phyloP scores from a whole-genome alignment of 176 grass and related monocot species.

The Avena sativa region DNA sequence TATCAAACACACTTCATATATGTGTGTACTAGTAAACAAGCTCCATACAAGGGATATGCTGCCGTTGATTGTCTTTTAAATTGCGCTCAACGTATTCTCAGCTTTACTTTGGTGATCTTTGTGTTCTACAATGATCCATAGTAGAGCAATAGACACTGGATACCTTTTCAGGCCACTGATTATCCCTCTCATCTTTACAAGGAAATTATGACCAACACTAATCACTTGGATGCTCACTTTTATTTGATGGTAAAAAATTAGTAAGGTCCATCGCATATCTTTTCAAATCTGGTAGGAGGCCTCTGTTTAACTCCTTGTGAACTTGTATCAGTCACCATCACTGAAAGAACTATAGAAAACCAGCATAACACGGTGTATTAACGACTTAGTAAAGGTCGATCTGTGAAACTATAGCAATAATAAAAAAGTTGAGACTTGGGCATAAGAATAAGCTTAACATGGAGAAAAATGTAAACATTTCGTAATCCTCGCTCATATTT shows the following conservation, averaged over 20 bases:
- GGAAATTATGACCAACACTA: too few relatives aligned
- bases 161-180: too few relatives aligned
- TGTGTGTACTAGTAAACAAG: too few relatives aligned
- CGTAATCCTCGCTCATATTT: background rate
- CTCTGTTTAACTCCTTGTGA: background rate
- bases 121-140: too few relatives aligned
- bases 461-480: background rate
- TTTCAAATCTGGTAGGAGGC: conserved; percentile 5
- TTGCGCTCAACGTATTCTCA: too few relatives aligned
- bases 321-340: background rate
- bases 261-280: background rate
- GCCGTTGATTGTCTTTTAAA: too few relatives aligned
- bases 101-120: too few relatives aligned
- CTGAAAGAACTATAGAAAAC: background rate
- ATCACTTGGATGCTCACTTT: too few relatives aligned
- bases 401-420: conserved; percentile 18
- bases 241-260: background rate
- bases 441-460: conserved; percentile 29
- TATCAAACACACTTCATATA: too few relatives aligned
- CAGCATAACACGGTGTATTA: background rate
- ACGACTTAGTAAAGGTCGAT: background rate
- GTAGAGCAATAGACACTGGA: too few relatives aligned
- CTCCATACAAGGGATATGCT: too few relatives aligned
- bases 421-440: background rate
- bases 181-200: too few relatives aligned